These are phyloP conservation scores for Gynostemma pentaphyllum DNA, from an alignment of 306 rosid species.

Conservation along the genomic window DNA sequence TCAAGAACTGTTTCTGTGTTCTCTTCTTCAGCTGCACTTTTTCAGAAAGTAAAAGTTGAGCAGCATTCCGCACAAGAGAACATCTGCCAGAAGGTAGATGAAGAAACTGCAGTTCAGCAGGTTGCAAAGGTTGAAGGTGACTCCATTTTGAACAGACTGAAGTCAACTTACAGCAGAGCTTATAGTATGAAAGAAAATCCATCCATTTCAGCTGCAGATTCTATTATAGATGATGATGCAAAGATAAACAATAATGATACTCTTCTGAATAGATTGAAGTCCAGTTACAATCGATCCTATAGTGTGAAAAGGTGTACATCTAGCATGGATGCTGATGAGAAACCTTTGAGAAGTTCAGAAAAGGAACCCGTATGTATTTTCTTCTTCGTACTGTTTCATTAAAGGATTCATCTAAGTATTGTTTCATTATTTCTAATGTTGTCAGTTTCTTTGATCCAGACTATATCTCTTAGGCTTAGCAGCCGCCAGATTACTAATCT, in stretches of 20 bases:
- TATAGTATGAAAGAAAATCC: constrained; percentile 23
- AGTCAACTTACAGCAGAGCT: constrained; percentile 43
- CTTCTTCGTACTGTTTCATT: neutral
- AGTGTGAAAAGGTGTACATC: constrained; percentile 23
- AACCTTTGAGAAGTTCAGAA: constrained; percentile 3
- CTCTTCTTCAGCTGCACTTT: constrained; percentile 86
- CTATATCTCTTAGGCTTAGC: constrained; percentile 43
- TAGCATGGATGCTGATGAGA: constrained; percentile 7
- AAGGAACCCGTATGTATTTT: constrained; percentile 18
- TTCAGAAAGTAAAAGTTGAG: constrained; percentile 44
- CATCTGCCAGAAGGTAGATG: constrained; percentile 3
- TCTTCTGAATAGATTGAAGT: constrained; percentile 43
- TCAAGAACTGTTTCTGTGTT: constrained; percentile 88
- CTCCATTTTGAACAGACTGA: constrained; percentile 49
- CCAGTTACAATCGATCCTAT: constrained; percentile 39
- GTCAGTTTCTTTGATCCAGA: constrained; percentile 14
- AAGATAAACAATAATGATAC: constrained; percentile 23
- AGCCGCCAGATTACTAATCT: constrained; percentile 54
- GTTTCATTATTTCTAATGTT: neutral
- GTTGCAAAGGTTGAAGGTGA: constrained; percentile 23
- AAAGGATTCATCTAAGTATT: neutral
- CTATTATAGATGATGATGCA: constrained; percentile 12
- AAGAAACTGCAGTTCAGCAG: constrained; percentile 3
- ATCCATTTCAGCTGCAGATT: constrained; percentile 11
- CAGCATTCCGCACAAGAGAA: constrained; percentile 1